Evolutionary conservation across 371 early-diverging fungal species (phyloP).

Genomic region (Blakeslea trispora): DNA sequence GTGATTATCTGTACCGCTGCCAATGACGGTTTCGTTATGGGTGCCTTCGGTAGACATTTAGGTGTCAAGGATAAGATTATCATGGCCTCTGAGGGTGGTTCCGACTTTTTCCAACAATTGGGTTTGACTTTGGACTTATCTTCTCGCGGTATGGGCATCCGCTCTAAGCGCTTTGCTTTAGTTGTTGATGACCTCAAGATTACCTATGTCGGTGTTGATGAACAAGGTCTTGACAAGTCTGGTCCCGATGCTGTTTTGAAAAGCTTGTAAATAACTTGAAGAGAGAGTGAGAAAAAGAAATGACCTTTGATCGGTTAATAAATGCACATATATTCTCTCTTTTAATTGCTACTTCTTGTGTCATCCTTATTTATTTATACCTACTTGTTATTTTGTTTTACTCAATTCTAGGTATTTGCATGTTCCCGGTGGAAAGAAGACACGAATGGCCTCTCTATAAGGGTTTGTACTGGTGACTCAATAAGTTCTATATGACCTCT

Average conservation of each 20-base stretch:
- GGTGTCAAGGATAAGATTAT: constrained; percentile 63
- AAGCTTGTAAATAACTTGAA: constrained; percentile 11
- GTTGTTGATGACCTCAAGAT: constrained; percentile 73
- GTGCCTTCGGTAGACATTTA: constrained; percentile 67
- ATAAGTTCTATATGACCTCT: too few relatives aligned
- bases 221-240: constrained; percentile 33
- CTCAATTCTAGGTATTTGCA: too few relatives aligned
- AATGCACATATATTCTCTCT: too few relatives aligned
- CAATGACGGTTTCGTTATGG: constrained; percentile 72
- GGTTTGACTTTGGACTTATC: constrained; percentile 66
- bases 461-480: too few relatives aligned
- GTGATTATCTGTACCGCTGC: constrained; percentile 62
- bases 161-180: constrained; percentile 72
- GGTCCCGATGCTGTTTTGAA: constrained; percentile 38
- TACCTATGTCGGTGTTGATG: constrained; percentile 75
- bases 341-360: too few relatives aligned
- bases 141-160: constrained; percentile 36
- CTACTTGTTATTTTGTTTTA: too few relatives aligned
- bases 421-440: too few relatives aligned
- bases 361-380: too few relatives aligned
- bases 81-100: constrained; percentile 73
- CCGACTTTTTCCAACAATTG: constrained; percentile 61
- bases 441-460: too few relatives aligned
- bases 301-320: too few relatives aligned
- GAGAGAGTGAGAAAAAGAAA: background rate